Percentiles rank a stretch among this genome's conserved stretches.
These are phyloP conservation scores for Kodamaea sagamina DNA, from an alignment of 805 yeast genomes.

Conservation along the genomic window DNA sequence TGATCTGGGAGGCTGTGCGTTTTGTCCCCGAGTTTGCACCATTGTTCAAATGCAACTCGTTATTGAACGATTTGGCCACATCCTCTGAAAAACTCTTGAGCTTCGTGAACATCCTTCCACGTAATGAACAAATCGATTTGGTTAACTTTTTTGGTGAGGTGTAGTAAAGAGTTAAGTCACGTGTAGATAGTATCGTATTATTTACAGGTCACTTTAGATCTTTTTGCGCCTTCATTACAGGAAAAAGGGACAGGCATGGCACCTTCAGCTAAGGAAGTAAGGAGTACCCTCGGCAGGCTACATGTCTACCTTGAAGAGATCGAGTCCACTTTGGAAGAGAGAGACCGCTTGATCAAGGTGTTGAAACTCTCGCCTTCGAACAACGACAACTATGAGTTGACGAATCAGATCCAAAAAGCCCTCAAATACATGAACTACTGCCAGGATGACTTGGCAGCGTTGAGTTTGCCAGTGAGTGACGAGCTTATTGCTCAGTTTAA, in stretches of 20 bases:
- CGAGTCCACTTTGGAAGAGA: slow-evolving; percentile 34
- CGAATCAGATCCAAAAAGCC: slow-evolving; percentile 29
- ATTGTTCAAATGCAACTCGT: slow-evolving; percentile 27
- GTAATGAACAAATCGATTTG: neutral
- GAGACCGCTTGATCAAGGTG: slow-evolving; percentile 29
- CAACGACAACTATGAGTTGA: slow-evolving; percentile 40
- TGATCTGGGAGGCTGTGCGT: slow-evolving; percentile 18
- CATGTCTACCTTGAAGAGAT: slow-evolving; percentile 29
- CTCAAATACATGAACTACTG: slow-evolving; percentile 30
- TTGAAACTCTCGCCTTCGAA: slow-evolving; percentile 40
- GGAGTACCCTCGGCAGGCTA: slow-evolving; percentile 22
- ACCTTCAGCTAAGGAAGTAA: slow-evolving; percentile 22
- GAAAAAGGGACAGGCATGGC: slow-evolving; percentile 7
- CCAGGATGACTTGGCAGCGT: slow-evolving; percentile 27
- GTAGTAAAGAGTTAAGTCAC: slow-evolving; percentile 1
- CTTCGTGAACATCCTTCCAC: slow-evolving; percentile 38
- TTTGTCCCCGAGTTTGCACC: slow-evolving; percentile 25
- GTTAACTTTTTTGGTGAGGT: slow-evolving; percentile 1
- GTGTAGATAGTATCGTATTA: slow-evolving; percentile 4
- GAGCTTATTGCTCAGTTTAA: slow-evolving; percentile 13
- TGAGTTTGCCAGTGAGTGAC: slow-evolving; percentile 6
- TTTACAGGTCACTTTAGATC: slow-evolving; percentile 2
- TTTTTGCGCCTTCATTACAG: slow-evolving; percentile 3
- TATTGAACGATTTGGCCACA: slow-evolving; percentile 43
- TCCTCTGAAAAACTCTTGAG: slow-evolving; percentile 46